Percentiles rank a stretch among this genome's conserved stretches.
phyloP scores from a whole-genome alignment of 495 filamentous ascomycete genomes.

The Annulohypoxylon stygium region DNA sequence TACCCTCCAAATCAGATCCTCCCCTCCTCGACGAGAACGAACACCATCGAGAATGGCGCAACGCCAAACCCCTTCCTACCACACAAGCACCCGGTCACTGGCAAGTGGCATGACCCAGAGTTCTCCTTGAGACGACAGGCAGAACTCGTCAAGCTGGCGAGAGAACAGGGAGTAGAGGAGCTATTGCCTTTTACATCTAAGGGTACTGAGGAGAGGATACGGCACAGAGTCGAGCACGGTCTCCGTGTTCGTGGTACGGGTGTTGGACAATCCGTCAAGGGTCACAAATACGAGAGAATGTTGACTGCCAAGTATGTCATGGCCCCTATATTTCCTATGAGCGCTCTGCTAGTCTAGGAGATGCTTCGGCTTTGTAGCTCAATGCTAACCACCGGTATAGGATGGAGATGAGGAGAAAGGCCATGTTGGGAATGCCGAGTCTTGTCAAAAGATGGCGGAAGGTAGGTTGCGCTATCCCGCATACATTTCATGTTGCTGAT shows the following conservation, averaged over 20 bases:
- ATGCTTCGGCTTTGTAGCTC: neutral
- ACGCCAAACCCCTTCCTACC: conserved; percentile 82
- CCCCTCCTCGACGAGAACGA: conserved; percentile 51
- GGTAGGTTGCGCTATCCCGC: conserved; percentile 64
- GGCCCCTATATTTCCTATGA: neutral
- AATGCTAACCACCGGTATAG: conserved; percentile 56
- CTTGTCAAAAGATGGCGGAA: conserved; percentile 93
- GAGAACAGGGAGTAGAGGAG: conserved; percentile 83
- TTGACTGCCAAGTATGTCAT: conserved; percentile 76
- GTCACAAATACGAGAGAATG: conserved; percentile 90
- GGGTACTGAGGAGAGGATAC: conserved; percentile 75
- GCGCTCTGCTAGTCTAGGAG: neutral
- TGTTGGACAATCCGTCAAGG: conserved; percentile 93
- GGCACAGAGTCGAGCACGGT: conserved; percentile 76
- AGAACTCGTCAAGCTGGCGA: conserved; percentile 88
- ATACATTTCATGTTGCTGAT: conserved; percentile 28
- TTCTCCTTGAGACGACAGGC: conserved; percentile 90
- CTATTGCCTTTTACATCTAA: conserved; percentile 84
- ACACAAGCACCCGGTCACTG: conserved; percentile 76
- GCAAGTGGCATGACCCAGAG: conserved; percentile 81
- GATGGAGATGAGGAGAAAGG: conserved; percentile 88
- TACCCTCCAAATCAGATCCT: conserved; percentile 78
- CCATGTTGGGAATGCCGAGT: conserved; percentile 93
- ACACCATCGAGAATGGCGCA: conserved; percentile 55
- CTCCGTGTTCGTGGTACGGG: conserved; percentile 89